Base-by-base conservation (phyloP, 1,284 basidiomycete species). In the Trametes pubescens region DNA sequence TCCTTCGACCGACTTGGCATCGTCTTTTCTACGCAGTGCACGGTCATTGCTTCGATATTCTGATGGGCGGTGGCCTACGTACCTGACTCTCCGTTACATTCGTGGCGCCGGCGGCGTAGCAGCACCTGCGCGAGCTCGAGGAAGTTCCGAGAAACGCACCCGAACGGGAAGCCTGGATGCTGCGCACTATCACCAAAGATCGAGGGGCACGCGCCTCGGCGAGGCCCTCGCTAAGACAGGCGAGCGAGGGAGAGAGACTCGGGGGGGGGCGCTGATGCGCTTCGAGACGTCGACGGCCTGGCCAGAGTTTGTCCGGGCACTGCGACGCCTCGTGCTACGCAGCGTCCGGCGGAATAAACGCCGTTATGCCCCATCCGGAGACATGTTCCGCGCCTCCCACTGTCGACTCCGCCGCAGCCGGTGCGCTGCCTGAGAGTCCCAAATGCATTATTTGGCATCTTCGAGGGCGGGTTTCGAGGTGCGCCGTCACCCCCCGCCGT, bases 131-230 rank as follows among this genome's bases (percentile, higher is more conserved):
- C 44, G 44, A 29, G 32, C 9, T 24, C 29, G 29, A 32, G 29
- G 29, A 32, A 32, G 29, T 21, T 21, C 49, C 10, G 32, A 32
- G 21, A 32, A 51, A 32, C 38, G 57, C 56, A 40, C 56, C 56
- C 56, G 47, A 7, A 16, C 47, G 22, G 24, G 13, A 13, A 11
- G 7, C n/a, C n/a, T 7, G 47, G 11, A 4, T 59, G 57, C 58
- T 59, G 58, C 58, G 58, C 38, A 9, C 38, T 53, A 46, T 52
- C 49, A 52, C 58, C 24, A 54, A 54, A 38, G 7, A 26, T 13
- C n/a, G 32, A n/a, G 24, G 13, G 5, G 32, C 38, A 9, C 21
- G 37, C 21, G 14, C 52, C 26, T 38, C 37, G 37, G 10, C 40
- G 37, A 14, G 16, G 37, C 14, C 37, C 16, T 9, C 16, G 37